Evolutionary conservation across 78 protist species (phyloP), one percentile per base, ranked within the genome.

Genomic region (Corallochytrium limacisporum): DNA sequence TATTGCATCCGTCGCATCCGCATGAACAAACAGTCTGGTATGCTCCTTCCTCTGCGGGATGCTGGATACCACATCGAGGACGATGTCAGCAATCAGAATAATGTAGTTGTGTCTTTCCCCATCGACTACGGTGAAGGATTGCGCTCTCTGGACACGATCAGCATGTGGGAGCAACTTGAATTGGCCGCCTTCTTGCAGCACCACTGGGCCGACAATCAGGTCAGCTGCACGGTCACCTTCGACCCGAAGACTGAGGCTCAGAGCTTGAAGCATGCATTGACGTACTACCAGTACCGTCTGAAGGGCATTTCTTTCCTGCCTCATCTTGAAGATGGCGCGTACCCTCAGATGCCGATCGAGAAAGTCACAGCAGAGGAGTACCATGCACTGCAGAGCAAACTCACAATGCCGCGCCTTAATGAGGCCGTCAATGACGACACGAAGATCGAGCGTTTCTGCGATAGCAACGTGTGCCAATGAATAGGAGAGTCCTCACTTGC

Each of bases 111-210:
- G 6, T 76, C 76, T 51, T 82, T 90, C 61, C 91, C 94, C 31
- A 71, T 90, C 49, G 92, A 87, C 51, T n/a, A 51, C 18, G 77
- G 77, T 31, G 26, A 32, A 8, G 38, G 16, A 18, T 31, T 69
- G 31, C 75, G 81, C 24, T 24, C 67, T 15, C 46, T 53, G 36
- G 28, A 35, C 48, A 61, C 77, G 47, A 63, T 85, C 1, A 33
- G 85, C 4, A 86, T 89, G 85, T 88, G 95, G 93, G 95, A 90
- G 65, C 95, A 90, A 70, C 46, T 90, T n/a, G 48, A 70, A 20
- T 44, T 90, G 2, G 95, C 94, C 0, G 26, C 92, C 33, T 89
- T 89, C 36, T 63, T 86, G 39, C 94, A 89, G 62, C 62, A 65
- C 12, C 48, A 87, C 51, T 90, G 95, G 93, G 85, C 90, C 0